Base-by-base conservation (phyloP, 148 eudicot species). In the Rhododendron griersonianum region DNA sequence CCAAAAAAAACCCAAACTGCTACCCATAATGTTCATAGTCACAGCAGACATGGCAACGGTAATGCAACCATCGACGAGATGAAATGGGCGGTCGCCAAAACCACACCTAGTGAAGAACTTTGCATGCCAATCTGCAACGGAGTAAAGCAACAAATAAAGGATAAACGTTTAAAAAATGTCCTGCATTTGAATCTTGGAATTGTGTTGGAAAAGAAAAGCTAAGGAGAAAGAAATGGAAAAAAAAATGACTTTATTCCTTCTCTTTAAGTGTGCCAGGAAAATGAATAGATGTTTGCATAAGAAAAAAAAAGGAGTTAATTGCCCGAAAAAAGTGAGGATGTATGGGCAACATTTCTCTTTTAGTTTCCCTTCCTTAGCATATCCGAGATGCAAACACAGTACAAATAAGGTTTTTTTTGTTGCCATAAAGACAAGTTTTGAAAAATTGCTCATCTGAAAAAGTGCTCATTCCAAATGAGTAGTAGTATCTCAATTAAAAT, bases 61-160 rank as follows among this genome's bases (percentile, higher is more conserved):
- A 94, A 83, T 4, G 92, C 97, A 30, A 94, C 93, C 92, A 91
- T 80, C 7, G 94, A 89, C 1, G 97, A 94, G 78, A 86, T 80
- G 91, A 94, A 94, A 88, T 94, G 94, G 44, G 95, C 85, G 19
- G 94, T 87, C 4, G 97, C 97, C 80, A 94, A 90, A 63, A 94
- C 97, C 83, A 94, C 94, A 2, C 95, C 97, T 82, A 94, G 67
- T 5, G 97, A 91, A 2, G 95, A 94, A 86, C 93, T 94, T 63
- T 93, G 95, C 97, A 94, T 94, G 48, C 97, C 94, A 11, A 94
- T 93, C 96, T 94, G 91, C 86, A 87, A 81, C 6, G 44, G 13
- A 67, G 44, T 19, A 37, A 53, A 85, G 41, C 28, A 84, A 10
- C n/a, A 23, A 30, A 67, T 39, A 63, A 14, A 7, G 33, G 35